A percentile compares a stretch with the other conserved stretches of the same genome.
phyloP scores from a whole-genome alignment of 306 rosid genomes.

The Ammopiptanthus mongolicus region DNA sequence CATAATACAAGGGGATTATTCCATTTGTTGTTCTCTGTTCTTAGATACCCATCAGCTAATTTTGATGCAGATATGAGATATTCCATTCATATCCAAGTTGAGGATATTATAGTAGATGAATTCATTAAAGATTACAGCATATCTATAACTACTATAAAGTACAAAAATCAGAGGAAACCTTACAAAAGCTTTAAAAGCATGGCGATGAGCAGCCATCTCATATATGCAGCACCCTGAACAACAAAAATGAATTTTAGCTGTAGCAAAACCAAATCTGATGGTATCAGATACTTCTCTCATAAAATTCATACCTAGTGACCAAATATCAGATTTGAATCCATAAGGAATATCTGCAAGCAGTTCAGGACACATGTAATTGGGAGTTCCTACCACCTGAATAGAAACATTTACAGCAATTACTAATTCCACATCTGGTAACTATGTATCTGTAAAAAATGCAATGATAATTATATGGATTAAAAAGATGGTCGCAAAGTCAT shows the following conservation, averaged over 20 bases:
- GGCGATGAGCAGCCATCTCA: slow-evolving; percentile 99
- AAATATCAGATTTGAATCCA: slow-evolving; percentile 98
- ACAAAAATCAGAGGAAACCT: slow-evolving; percentile 35
- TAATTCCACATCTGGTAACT: neutral
- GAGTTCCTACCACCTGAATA: slow-evolving; percentile 95
- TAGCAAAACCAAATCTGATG: slow-evolving; percentile 2
- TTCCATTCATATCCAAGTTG: neutral
- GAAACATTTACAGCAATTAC: slow-evolving; percentile 16
- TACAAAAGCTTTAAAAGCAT: slow-evolving; percentile 98
- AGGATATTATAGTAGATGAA: neutral
- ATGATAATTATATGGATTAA: neutral
- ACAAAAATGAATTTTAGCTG: slow-evolving; percentile 29
- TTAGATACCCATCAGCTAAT: too few species aligned
- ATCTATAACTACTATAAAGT: neutral
- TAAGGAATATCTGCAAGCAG: slow-evolving; percentile 98
- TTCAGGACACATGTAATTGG: slow-evolving; percentile 99
- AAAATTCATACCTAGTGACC: slow-evolving; percentile 84
- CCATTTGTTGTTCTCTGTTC: too few species aligned
- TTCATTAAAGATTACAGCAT: neutral
- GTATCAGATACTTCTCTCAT: neutral
- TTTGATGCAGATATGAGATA: neutral
- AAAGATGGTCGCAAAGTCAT: neutral
- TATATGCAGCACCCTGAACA: slow-evolving; percentile 91
- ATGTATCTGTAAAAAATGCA: neutral
- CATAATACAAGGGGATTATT: too few species aligned